These are phyloP conservation scores for Diplodia mutila DNA, from an alignment of 2,329 filamentous ascomycete species.

Conservation along the genomic window DNA sequence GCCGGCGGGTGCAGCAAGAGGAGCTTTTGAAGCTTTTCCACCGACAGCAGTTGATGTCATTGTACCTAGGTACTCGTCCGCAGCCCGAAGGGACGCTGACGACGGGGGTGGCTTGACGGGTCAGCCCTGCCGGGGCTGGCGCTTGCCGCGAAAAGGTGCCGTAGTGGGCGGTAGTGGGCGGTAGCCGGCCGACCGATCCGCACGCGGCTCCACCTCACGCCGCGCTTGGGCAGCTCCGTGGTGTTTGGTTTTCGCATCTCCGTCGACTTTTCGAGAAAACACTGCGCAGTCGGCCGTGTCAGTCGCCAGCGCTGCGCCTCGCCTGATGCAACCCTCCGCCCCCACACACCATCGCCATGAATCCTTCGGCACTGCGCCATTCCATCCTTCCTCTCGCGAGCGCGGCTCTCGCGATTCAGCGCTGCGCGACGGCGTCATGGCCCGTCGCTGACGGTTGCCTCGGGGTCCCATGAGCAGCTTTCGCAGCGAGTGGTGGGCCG, in stretches of 20 bases:
- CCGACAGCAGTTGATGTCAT: not conserved
- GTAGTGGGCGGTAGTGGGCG: slow-evolving; percentile 1
- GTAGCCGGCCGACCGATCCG: slow-evolving; percentile 9
- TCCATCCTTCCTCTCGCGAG: not conserved
- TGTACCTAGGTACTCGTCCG: no score
- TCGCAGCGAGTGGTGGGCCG: not conserved
- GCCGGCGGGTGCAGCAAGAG: not conserved
- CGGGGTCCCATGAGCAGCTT: not conserved
- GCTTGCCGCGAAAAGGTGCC: not conserved
- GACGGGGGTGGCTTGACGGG: not conserved
- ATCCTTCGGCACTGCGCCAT: not conserved
- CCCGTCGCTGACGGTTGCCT: not conserved
- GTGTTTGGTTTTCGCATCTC: slow-evolving; percentile 2
- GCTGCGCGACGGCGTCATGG: not conserved
- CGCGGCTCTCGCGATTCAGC: not conserved
- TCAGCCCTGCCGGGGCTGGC: not conserved
- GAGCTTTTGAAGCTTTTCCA: no score
- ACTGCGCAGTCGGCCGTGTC: not conserved
- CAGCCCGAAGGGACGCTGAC: not conserved
- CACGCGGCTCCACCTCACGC: slow-evolving; percentile 8
- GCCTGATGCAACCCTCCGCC: not conserved
- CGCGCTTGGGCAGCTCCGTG: slow-evolving; percentile 2
- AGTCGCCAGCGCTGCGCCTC: slow-evolving; percentile 11
- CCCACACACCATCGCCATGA: slow-evolving; percentile 4
- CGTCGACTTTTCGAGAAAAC: not conserved